Evolutionary conservation across 371 early-diverging fungal genomes (phyloP).

Genomic region (Gilbertella persicaria): DNA sequence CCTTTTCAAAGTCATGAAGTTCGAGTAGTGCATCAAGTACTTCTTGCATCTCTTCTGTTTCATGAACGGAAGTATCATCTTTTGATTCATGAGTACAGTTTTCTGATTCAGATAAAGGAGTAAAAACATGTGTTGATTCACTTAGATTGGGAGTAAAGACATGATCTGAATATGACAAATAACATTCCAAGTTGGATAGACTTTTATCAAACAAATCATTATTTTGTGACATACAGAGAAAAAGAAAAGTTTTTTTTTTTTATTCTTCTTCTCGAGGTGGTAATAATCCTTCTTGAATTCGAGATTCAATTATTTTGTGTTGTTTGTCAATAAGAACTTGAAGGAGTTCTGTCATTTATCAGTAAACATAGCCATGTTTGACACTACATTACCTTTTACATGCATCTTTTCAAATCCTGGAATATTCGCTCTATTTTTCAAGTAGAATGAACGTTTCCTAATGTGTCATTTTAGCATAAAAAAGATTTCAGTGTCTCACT

Average conservation of each 20-base stretch:
- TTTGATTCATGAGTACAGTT: too few relatives aligned
- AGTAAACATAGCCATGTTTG: not conserved
- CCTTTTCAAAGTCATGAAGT: not conserved
- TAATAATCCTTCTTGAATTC: constrained; percentile 12
- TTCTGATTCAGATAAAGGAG: too few relatives aligned
- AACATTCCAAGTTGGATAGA: too few relatives aligned
- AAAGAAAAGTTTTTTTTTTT: too few relatives aligned
- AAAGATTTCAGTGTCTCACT: not conserved
- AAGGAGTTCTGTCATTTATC: constrained; percentile 10
- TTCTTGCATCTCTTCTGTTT: constrained; percentile 5
- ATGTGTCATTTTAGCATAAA: not conserved
- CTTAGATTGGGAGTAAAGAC: too few relatives aligned
- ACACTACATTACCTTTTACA: constrained; percentile 12
- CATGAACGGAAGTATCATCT: too few relatives aligned
- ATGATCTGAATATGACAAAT: too few relatives aligned
- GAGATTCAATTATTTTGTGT: constrained; percentile 7
- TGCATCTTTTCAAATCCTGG: constrained; percentile 20
- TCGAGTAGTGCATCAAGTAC: constrained; percentile 13
- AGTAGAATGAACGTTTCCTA: constrained; percentile 11
- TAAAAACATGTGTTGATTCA: too few relatives aligned
- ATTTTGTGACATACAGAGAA: too few relatives aligned
- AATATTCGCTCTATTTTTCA: constrained; percentile 10
- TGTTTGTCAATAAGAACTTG: constrained; percentile 15
- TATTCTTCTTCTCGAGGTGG: not conserved
- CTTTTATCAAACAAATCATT: too few relatives aligned